Percentiles rank a stretch among this genome's conserved stretches.
Evolutionary conservation across 257 asterid species (phyloP).

Genomic region (Sherardia arvensis): DNA sequence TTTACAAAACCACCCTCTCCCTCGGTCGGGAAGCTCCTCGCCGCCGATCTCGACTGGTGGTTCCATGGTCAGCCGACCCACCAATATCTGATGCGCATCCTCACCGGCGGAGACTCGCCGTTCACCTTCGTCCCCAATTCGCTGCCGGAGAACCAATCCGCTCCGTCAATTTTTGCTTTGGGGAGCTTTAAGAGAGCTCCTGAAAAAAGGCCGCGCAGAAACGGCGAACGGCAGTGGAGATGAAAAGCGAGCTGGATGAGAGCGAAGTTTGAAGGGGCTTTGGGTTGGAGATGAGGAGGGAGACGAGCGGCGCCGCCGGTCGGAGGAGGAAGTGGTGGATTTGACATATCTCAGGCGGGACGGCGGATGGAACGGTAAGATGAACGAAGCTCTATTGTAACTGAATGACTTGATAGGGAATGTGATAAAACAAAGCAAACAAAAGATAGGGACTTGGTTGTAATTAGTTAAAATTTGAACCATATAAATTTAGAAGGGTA

Average conservation of each 20-base stretch:
- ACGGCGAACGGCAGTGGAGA: constrained; percentile 10
- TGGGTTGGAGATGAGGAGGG: constrained; percentile 21
- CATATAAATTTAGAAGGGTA: too few relatives aligned
- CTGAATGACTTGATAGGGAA: too few relatives aligned
- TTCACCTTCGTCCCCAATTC: constrained; percentile 13
- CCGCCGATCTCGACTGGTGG: too few relatives aligned
- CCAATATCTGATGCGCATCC: too few relatives aligned
- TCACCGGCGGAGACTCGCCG: too few relatives aligned
- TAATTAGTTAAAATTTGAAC: too few relatives aligned
- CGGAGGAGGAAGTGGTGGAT: constrained; percentile 48
- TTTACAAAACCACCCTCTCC: too few relatives aligned
- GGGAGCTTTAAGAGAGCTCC: constrained; percentile 17
- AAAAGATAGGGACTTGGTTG: too few relatives aligned
- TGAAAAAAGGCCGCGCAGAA: constrained; percentile 13
- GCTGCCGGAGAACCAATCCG: neutral
- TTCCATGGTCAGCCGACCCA: too few relatives aligned
- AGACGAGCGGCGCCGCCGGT: constrained; percentile 26
- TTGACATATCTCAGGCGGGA: constrained; percentile 27
- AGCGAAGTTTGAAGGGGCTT: constrained; percentile 9
- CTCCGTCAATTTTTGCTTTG: neutral
- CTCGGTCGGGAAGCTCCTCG: too few relatives aligned
- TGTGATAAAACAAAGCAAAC: too few relatives aligned
- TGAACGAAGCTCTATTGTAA: neutral
- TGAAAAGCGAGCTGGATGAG: constrained; percentile 18
- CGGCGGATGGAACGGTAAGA: too few relatives aligned